phyloP scores from a whole-genome alignment of 345 rosid genomes.

The Eucalyptus sideroxylon region DNA sequence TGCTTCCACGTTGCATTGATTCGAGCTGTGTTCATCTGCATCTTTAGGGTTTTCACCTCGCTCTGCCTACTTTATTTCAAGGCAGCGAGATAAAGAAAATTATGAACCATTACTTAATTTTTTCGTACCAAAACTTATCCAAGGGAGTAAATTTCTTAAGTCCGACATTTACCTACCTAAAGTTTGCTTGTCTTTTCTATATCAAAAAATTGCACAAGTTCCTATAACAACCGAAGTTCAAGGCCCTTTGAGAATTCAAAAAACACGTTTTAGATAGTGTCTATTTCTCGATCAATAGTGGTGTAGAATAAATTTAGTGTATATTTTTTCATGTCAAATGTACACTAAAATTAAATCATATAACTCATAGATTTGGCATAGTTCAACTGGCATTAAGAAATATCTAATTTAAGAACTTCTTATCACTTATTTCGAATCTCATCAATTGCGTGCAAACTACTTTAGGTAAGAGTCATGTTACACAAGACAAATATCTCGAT shows the following conservation, averaged over 20 bases:
- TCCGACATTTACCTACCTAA: neutral
- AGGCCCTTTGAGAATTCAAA: neutral
- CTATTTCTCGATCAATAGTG: neutral
- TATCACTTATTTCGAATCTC: accelerated
- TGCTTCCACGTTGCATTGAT: neutral
- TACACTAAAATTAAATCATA: neutral
- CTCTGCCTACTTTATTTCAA: neutral
- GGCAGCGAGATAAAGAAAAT: neutral
- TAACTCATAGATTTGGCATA: neutral
- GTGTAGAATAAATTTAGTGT: neutral
- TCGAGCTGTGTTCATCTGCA: neutral
- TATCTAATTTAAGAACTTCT: accelerated
- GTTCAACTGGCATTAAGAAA: neutral
- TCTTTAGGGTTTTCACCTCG: neutral
- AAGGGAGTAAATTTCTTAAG: neutral
- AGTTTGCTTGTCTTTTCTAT: neutral
- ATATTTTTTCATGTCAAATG: neutral
- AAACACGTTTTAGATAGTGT: neutral
- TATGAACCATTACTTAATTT: neutral
- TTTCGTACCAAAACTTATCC: neutral
- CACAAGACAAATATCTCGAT: accelerated
- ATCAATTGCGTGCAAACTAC: neutral
- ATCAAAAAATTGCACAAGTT: neutral
- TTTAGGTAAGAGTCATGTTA: accelerated
- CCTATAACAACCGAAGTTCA: neutral